A percentile compares a stretch with the other conserved stretches of the same genome.
Conservation (phyloP, 345 rosid species). For the Corymbia maculata region DNA sequence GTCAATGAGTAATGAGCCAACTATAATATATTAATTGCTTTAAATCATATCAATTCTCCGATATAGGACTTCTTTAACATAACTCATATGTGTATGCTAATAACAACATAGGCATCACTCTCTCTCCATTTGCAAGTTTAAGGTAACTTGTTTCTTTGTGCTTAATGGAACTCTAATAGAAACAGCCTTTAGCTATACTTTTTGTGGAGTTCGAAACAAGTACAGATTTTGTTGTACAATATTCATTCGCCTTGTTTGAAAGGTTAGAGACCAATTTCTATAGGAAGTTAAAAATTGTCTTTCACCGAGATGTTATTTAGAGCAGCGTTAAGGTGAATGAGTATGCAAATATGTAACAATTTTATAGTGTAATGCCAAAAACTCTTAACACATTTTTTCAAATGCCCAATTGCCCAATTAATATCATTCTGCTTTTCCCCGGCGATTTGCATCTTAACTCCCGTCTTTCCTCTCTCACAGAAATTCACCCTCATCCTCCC, state of each 20-base stretch:
- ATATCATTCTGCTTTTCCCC: not conserved
- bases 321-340: not conserved
- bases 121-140: not conserved
- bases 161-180: not conserved
- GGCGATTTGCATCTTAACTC: not conserved
- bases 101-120: not conserved
- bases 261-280: not conserved
- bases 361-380: not conserved
- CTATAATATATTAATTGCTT: fast-evolving
- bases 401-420: not conserved
- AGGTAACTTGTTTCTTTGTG: not conserved
- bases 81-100: too few relatives aligned
- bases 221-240: not conserved
- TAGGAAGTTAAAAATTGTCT: not conserved
- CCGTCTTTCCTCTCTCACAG: not conserved
- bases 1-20: too few relatives aligned
- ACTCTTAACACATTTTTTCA: not conserved
- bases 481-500: not conserved
- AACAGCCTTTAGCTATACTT: not conserved
- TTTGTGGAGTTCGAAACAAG: not conserved
- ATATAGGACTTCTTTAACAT: too few relatives aligned
- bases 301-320: not conserved
- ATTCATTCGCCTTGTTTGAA: not conserved
- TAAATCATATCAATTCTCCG: too few relatives aligned
- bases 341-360: not conserved